Base-by-base conservation (phyloP, 2,329 filamentous ascomycete genomes). In the Xylariaceae sp. region DNA sequence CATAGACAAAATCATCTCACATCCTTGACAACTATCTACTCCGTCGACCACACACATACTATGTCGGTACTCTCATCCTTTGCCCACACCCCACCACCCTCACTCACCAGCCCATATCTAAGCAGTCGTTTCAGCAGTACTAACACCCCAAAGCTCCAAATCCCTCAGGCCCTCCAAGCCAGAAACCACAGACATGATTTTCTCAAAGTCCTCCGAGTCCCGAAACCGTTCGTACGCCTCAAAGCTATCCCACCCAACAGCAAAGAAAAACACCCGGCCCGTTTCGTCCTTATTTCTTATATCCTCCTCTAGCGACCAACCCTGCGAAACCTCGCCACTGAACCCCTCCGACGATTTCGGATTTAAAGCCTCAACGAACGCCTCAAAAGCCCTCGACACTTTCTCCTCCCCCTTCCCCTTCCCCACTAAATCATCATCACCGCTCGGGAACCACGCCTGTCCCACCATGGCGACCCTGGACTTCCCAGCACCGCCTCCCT, bases 231-330 rank as follows among this genome's bases (percentile, higher is more conserved):
- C 21, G 29, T 65, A 56, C 14, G 56, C 58, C 36, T 65, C 66
- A 3, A 63, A 16, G 26, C 57, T 63, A 0, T 56, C 52, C 67
- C 68, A 71, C 1, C 67, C 67, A 7, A 67, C 23, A 1, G 43
- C 55, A n/a, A 60, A 34, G 5, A 66, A 43, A 14, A 69, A 53
- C 3, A 46, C 54, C 3, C 65, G 58, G 36, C 52, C 46, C 34
- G 21, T 56, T 45, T 57, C 60, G 6, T 55, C 68, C 14, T 63
- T 50, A 24, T 33, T 55, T 21, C 43, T n/a, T 5, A 67, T 39
- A 9, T 60, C 58, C 17, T 50, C 52, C 61, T 68, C 65, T 1
- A 66, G 28, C 1, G 59, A 53, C 62, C 68, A 70, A 1, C 66
- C 68, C 19, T 36, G 14, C 3, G 65, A 62, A 24, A 28, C 37